Base-by-base conservation (phyloP, 768 basidiomycete genomes). In the Mycena pura region DNA sequence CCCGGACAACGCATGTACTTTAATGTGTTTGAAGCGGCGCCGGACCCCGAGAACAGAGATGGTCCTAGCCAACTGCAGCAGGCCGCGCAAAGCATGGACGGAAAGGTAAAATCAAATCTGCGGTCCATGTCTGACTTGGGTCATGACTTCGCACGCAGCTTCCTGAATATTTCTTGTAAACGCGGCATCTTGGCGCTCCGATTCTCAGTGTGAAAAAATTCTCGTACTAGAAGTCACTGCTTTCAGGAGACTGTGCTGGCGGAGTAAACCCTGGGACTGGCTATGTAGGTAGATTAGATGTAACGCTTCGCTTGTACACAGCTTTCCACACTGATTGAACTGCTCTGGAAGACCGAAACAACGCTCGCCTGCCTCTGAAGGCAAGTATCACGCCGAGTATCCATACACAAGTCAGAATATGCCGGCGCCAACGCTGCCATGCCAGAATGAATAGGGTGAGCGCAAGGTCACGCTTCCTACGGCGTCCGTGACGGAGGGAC, bases 1-100 rank as follows among this genome's bases (percentile, higher is more conserved):
- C 96, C 96, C 3, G 92, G 87, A 6, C 93, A 88, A 43, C 78
- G 79, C 17, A 90, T 92, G 84, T 93, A 90, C 75, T 99, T 99
- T 75, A 99, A 99, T 68, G 96, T 98, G 29, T 99, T 99, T 72
- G 93, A 96, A 63, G 96, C 96, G 4, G 97, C 96, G 2, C 96
- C 96, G 5, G 96, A 99, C 76, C 99, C 99, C 73, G 97, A 98
- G 68, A n/a, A n/a, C 77, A 77, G 91, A 45, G 94, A 96, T 69
- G 94, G 94, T 4, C 95, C 94, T 1, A 86, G 70, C 79, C 84
- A 60, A n/a, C n/a, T n/a, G 62, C 89, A 94, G 49, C 92, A 95
- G 71, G 83, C 83, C 13, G 82, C 84, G 14, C 90, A 90, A 71
- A 91, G 80, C 70, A 85, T 83, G 47, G 82, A 82, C 57, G 89